These are phyloP conservation scores for Eucalyptus viminalis DNA, from an alignment of 345 rosid species.

Conservation along the genomic window DNA sequence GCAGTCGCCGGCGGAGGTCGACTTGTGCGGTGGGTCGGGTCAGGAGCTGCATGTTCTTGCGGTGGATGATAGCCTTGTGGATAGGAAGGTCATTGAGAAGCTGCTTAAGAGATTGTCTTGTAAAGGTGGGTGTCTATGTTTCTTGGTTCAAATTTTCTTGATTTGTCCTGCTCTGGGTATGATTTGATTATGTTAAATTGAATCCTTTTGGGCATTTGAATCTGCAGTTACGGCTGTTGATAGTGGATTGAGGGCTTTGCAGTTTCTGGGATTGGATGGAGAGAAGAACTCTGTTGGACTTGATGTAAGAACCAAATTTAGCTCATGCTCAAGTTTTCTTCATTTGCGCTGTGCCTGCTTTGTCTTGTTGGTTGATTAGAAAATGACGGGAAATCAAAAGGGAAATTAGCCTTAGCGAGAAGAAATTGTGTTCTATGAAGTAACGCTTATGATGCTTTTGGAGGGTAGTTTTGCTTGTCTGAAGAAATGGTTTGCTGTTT, in stretches of 20 bases:
- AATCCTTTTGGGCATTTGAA: background rate
- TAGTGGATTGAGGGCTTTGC: constrained; percentile 14
- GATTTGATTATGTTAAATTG: background rate
- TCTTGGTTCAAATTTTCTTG: background rate
- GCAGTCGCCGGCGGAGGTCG: background rate
- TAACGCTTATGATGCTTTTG: background rate
- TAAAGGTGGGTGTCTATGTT: constrained; percentile 31
- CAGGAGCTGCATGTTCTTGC: constrained; percentile 88
- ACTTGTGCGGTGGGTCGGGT: background rate
- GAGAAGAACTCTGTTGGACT: constrained; percentile 34
- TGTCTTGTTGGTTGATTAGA: constrained; percentile 2
- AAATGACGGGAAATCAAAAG: background rate
- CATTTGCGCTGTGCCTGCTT: background rate
- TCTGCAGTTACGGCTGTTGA: constrained; percentile 24
- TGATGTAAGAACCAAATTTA: constrained; percentile 29
- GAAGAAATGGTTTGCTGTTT: background rate
- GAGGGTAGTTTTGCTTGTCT: background rate
- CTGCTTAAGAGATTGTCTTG: constrained; percentile 69
- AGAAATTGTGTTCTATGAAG: background rate
- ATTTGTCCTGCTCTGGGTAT: background rate
- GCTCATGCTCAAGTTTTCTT: background rate
- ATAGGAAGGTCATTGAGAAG: constrained; percentile 68
- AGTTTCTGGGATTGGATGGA: constrained; percentile 17
- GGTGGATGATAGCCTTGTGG: constrained; percentile 79
- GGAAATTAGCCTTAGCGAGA: background rate